Evolutionary conservation across 208 protist genomes (phyloP).

Genomic region (Trypanosoma vivax): DNA sequence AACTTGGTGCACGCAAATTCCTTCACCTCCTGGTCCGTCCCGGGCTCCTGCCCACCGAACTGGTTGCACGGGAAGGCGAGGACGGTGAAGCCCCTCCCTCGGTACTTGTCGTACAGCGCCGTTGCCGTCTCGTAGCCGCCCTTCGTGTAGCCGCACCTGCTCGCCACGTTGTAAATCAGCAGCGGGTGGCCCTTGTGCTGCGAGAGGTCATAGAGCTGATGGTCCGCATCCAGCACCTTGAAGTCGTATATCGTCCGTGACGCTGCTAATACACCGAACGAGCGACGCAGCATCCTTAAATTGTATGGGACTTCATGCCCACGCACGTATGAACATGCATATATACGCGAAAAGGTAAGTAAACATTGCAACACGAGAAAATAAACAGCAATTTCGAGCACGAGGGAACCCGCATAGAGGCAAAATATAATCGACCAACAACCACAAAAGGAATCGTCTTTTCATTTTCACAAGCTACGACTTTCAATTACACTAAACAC

Average conservation of each 20-base stretch:
- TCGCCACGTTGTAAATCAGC: slow-evolving; percentile 91
- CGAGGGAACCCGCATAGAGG: no score
- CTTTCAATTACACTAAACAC: no score
- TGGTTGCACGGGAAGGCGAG: slow-evolving; percentile 92
- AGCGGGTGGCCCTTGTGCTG: slow-evolving; percentile 87
- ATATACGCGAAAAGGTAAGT: no score
- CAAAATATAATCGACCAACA: no score
- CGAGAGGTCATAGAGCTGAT: slow-evolving; percentile 74
- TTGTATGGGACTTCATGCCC: no score
- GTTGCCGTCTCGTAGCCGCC: slow-evolving; percentile 70
- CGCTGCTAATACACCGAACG: background rate
- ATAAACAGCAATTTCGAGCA: no score
- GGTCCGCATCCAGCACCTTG: slow-evolving; percentile 49
- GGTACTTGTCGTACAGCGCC: slow-evolving; percentile 85
- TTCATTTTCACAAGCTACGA: no score
- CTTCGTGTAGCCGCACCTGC: slow-evolving; percentile 86
- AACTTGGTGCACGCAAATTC: slow-evolving; percentile 55
- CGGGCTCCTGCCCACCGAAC: slow-evolving; percentile 81
- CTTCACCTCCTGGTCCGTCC: slow-evolving; percentile 67
- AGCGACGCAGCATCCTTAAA: background rate
- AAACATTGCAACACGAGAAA: no score
- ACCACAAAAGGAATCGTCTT: no score
- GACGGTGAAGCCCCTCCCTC: slow-evolving; percentile 77
- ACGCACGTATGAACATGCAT: no score
- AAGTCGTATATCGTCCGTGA: slow-evolving; percentile 68